These are phyloP conservation scores for Exserohilum rostratum DNA, from an alignment of 2,329 filamentous ascomycete genomes.

Conservation along the genomic window DNA sequence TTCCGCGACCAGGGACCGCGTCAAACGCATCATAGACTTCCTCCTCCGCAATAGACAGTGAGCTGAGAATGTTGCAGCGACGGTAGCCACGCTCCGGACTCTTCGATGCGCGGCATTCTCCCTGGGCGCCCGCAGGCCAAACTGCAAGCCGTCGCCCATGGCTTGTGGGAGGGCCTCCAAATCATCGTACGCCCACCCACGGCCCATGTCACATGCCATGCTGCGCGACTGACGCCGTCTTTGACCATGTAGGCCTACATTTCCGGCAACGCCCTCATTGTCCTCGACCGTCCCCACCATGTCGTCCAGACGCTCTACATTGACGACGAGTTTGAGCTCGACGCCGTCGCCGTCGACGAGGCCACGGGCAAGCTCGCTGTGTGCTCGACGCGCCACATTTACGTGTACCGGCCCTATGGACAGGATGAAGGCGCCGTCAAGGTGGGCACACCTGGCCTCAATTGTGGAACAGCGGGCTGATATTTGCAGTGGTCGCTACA, in stretches of 20 bases:
- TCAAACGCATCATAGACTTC: slow-evolving; percentile 1
- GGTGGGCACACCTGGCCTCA: slow-evolving; percentile 56
- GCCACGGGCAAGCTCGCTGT: slow-evolving; percentile 82
- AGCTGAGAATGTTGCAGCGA: slow-evolving; percentile 9
- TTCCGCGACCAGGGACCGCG: neutral
- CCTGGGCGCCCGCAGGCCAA: slow-evolving; percentile 79
- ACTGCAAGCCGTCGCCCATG: slow-evolving; percentile 77
- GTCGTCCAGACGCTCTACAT: slow-evolving; percentile 92
- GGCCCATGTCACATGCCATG: neutral
- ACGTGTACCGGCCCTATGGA: slow-evolving; percentile 78
- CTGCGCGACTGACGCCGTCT: slow-evolving; percentile 12
- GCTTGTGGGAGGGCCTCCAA: slow-evolving; percentile 73
- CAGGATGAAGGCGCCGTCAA: slow-evolving; percentile 74
- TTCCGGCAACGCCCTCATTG: slow-evolving; percentile 83
- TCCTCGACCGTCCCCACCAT: slow-evolving; percentile 74
- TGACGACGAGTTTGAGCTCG: slow-evolving; percentile 70
- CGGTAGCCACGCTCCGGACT: slow-evolving; percentile 26
- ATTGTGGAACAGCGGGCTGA: slow-evolving; percentile 27
- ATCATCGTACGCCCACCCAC: slow-evolving; percentile 66
- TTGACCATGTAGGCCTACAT: slow-evolving; percentile 73
- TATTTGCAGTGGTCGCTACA: slow-evolving; percentile 64
- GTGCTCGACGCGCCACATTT: slow-evolving; percentile 69
- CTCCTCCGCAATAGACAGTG: neutral
- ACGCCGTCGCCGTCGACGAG: slow-evolving; percentile 82
- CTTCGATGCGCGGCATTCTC: slow-evolving; percentile 74